phyloP scores from a whole-genome alignment of 208 protist species.

The Leishmania guyanensis region DNA sequence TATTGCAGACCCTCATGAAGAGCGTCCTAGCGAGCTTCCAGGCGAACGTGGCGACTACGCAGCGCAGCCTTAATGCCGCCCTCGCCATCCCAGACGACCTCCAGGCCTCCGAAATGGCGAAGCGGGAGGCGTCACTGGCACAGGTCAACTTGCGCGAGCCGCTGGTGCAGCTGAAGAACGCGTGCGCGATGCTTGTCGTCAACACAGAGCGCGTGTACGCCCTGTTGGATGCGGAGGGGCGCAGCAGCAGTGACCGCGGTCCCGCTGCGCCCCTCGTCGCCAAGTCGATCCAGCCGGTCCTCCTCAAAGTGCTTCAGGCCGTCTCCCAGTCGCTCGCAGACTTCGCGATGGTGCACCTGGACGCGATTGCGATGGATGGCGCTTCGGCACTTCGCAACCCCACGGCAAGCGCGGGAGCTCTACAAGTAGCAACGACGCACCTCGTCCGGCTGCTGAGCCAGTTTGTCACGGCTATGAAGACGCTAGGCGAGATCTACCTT shows the following conservation, averaged over 20 bases:
- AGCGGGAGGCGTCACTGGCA: constrained; percentile 37
- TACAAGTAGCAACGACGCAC: constrained; percentile 33
- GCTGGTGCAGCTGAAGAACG: constrained; percentile 80
- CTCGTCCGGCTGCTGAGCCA: constrained; percentile 61
- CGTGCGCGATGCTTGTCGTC: constrained; percentile 71
- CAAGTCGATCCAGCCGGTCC: constrained; percentile 71
- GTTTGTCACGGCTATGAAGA: constrained; percentile 57
- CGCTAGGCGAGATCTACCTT: constrained; percentile 71
- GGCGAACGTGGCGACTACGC: constrained; percentile 44
- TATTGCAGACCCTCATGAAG: constrained; percentile 64
- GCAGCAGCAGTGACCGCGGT: constrained; percentile 7
- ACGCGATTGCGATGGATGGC: constrained; percentile 46
- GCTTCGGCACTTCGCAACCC: constrained; percentile 28
- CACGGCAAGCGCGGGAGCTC: constrained; percentile 13
- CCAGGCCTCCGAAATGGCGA: constrained; percentile 30
- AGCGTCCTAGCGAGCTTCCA: constrained; percentile 66
- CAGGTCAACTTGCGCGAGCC: constrained; percentile 59
- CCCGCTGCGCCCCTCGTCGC: constrained; percentile 49
- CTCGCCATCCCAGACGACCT: constrained; percentile 56
- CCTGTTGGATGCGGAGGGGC: constrained; percentile 22
- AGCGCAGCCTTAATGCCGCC: constrained; percentile 51
- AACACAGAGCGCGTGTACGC: constrained; percentile 46
- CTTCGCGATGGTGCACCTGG: constrained; percentile 41
- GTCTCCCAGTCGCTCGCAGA: constrained; percentile 45
- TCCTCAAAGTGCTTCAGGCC: constrained; percentile 61